Conservation (phyloP, 352 stramenopile species). For the Phytophthora europaea region DNA sequence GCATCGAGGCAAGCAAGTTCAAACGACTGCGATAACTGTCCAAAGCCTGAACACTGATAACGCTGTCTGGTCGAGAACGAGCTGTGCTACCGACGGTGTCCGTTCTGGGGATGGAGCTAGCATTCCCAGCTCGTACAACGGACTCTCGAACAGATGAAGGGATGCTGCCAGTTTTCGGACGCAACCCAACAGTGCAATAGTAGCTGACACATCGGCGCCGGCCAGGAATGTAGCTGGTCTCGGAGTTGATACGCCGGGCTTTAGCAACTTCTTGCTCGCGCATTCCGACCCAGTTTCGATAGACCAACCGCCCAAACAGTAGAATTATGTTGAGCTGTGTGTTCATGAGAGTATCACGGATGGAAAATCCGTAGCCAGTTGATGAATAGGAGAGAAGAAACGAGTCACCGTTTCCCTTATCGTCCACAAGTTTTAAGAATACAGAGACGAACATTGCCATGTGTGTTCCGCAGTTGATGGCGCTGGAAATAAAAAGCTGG, state of each 20-base stretch:
- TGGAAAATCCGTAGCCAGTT: not conserved
- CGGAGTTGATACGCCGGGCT: constrained; percentile 19
- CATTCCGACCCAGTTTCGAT: constrained; percentile 36
- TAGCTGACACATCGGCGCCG: constrained; percentile 39
- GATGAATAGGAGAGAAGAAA: not conserved
- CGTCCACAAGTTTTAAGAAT: not conserved
- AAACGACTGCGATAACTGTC: constrained; percentile 12
- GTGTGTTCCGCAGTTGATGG: not conserved
- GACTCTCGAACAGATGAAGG: not conserved
- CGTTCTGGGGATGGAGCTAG: constrained; percentile 14
- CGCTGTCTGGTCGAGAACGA: constrained; percentile 18
- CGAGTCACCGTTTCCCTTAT: not conserved
- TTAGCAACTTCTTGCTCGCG: not conserved
- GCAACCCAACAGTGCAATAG: constrained; percentile 36
- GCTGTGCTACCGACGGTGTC: constrained; percentile 8
- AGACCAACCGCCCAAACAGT: constrained; percentile 38
- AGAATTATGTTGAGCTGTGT: constrained; percentile 32
- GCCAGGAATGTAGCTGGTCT: constrained; percentile 22
- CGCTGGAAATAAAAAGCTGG: not conserved
- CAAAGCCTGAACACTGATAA: constrained; percentile 32
- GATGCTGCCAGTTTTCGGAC: constrained; percentile 4
- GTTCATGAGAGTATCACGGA: not conserved
- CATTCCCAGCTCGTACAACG: constrained; percentile 2
- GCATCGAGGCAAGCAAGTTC: not conserved
- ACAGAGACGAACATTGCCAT: not conserved